Evolutionary conservation across 1,284 basidiomycete species (phyloP).

Genomic region (Ceratobasidium sp.): DNA sequence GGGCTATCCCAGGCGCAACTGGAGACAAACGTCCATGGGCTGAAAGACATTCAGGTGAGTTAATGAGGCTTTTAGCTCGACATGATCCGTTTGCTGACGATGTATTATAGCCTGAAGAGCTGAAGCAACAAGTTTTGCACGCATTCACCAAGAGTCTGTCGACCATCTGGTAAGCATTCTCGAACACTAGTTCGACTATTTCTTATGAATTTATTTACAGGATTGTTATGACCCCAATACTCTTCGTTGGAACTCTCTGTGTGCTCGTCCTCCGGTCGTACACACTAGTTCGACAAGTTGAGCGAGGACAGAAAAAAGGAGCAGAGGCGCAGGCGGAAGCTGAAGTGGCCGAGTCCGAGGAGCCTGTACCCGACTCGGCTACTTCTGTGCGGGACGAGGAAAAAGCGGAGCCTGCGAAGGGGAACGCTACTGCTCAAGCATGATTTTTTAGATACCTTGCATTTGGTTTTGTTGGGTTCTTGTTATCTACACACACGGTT

Average conservation of each 20-base stretch:
- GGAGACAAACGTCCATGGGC: conserved; percentile 35
- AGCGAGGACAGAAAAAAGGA: conserved; percentile 37
- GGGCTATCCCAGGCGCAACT: conserved; percentile 30
- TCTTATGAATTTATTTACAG: conserved; percentile 2
- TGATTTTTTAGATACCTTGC: neutral
- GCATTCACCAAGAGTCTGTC: conserved; percentile 55
- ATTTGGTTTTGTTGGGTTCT: neutral
- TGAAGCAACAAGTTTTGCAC: conserved; percentile 54
- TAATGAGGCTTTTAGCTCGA: neutral
- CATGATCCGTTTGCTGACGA: neutral
- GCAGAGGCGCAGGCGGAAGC: neutral
- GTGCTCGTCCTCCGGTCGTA: conserved; percentile 29
- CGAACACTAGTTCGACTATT: neutral
- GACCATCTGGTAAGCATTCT: conserved; percentile 53
- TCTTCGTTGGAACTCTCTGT: conserved; percentile 38
- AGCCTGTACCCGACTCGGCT: conserved; percentile 23
- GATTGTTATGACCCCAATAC: conserved; percentile 42
- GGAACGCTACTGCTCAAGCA: conserved; percentile 5
- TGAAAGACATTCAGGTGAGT: conserved; percentile 51
- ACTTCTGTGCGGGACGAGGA: conserved; percentile 21
- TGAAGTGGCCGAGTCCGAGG: conserved; percentile 3
- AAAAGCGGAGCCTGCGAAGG: conserved; percentile 17
- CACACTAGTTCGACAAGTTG: conserved; percentile 37
- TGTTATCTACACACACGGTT: too few species aligned
- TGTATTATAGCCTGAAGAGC: conserved; percentile 51